These are phyloP conservation scores for Neofusicoccum laricinum DNA, from an alignment of 2,329 filamentous ascomycete species.

Conservation along the genomic window DNA sequence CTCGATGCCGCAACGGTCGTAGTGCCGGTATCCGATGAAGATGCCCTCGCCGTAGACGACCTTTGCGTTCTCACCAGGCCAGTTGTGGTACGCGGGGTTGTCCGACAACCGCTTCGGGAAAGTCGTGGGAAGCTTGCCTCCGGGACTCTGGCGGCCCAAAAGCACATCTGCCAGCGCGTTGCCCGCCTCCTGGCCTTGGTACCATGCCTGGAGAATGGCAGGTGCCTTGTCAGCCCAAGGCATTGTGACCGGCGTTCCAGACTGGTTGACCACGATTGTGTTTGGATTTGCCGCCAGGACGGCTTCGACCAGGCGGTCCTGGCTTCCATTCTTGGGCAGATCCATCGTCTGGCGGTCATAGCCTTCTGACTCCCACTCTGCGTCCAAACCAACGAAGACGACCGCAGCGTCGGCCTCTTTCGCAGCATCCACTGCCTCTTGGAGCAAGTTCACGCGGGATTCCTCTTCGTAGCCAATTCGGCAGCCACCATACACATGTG, in stretches of 20 bases:
- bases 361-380: constrained; percentile 73
- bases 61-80: constrained; percentile 67
- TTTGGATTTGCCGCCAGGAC: constrained; percentile 65
- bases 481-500: constrained; percentile 68
- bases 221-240: constrained; percentile 66
- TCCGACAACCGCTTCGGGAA: constrained; percentile 62
- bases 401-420: constrained; percentile 72
- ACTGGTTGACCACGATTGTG: constrained; percentile 71
- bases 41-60: constrained; percentile 71
- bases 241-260: constrained; percentile 69
- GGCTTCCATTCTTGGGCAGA: constrained; percentile 53
- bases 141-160: constrained; percentile 70
- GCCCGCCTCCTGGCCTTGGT: constrained; percentile 81
- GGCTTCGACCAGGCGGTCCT: constrained; percentile 62
- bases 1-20: constrained; percentile 52
- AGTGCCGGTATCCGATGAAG: constrained; percentile 71
- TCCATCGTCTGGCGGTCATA: constrained; percentile 63
- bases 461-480: constrained; percentile 69
- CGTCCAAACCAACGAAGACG: constrained; percentile 73
- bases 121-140: constrained; percentile 70
- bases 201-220: constrained; percentile 74
- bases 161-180: constrained; percentile 77
- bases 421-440: constrained; percentile 64
- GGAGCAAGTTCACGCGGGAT: constrained; percentile 55
- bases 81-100: constrained; percentile 69